Conservation (phyloP, 2,329 filamentous ascomycete genomes). For the Pseudocercospora ulei region DNA sequence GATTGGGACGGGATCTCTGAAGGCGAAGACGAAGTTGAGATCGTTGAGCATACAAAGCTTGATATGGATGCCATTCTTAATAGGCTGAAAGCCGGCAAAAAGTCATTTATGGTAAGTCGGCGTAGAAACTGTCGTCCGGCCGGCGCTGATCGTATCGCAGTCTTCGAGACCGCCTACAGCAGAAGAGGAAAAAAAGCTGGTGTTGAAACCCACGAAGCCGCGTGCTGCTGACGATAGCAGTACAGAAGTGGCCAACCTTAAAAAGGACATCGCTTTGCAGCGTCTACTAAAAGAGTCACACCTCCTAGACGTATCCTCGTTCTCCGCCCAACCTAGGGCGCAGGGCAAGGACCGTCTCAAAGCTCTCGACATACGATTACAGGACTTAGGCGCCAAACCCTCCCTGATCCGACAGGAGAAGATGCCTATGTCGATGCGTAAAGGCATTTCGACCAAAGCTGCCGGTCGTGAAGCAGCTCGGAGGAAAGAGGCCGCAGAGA, state of each 20-base stretch:
- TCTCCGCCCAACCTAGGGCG: slow-evolving; percentile 41
- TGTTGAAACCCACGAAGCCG: slow-evolving; percentile 21
- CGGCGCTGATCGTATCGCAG: slow-evolving; percentile 28
- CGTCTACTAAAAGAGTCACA: slow-evolving; percentile 86
- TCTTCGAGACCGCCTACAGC: slow-evolving; percentile 45
- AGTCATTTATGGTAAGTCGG: slow-evolving; percentile 64
- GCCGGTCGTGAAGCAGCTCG: slow-evolving; percentile 58
- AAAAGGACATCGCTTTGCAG: slow-evolving; percentile 86
- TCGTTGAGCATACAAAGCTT: slow-evolving; percentile 36
- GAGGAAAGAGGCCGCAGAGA: slow-evolving; percentile 72
- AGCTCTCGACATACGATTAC: slow-evolving; percentile 73
- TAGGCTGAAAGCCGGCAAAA: slow-evolving; percentile 47
- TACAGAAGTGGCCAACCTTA: slow-evolving; percentile 58
- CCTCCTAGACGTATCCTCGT: slow-evolving; percentile 56
- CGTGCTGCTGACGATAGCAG: slow-evolving; percentile 41
- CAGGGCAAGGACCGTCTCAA: slow-evolving; percentile 66
- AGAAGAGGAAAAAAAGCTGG: slow-evolving; percentile 19
- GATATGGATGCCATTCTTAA: slow-evolving; percentile 32
- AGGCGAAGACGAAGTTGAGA: slow-evolving; percentile 34
- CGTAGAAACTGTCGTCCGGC: no score
- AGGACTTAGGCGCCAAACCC: slow-evolving; percentile 65
- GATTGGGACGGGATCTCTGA: slow-evolving; percentile 58
- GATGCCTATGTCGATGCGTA: slow-evolving; percentile 80
- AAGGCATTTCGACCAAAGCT: slow-evolving; percentile 67
- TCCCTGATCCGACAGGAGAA: slow-evolving; percentile 68